Evolutionary conservation across 2,329 filamentous ascomycete species (phyloP), one percentile per base, ranked within the genome.

Genomic region (Zopfia rhizophila): DNA sequence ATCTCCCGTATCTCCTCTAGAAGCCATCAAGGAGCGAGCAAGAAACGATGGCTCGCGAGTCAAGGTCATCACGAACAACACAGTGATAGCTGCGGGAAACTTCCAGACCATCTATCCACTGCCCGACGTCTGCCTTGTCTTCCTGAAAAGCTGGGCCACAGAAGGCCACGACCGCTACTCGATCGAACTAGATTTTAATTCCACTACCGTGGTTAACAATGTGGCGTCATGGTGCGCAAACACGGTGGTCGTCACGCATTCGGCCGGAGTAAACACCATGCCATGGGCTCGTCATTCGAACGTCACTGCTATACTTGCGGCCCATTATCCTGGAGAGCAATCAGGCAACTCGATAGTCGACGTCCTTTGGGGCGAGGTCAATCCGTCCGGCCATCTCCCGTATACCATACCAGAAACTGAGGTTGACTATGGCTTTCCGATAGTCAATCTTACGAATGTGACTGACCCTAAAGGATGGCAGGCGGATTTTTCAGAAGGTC

Each of bases 361-460:
- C 39, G 54, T 75, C 3, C 76, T 96, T 2, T 90, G 92, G 48
- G 92, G 92, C 6, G 81, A 87, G 16, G 80, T 85, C 10, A 93
- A 91, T 61, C 86, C 87, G 0, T 90, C 84, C 37, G 91, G 92
- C 14, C 87, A 89, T 45, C 76, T 97, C 2, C 91, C 92, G 0
- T 96, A 95, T 72, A 96, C 91, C 1, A 88, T 96, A 31, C 53
- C 61, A 30, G 24, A 45, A 17, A 31, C 45, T 7, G 55, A 53
- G 18, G 32, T 19, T 10, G 64, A 33, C 25, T n/a, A n/a, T n/a
- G n/a, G n/a, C n/a, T n/a, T n/a, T n/a, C n/a, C n/a, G n/a, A n/a
- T n/a, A n/a, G n/a, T n/a, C n/a, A n/a, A n/a, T n/a, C n/a, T n/a
- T n/a, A n/a, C n/a, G n/a, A n/a, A n/a, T n/a, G n/a, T n/a, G n/a